phyloP scores from a whole-genome alignment of 1,284 basidiomycete genomes.

The Pyrrhoderma lamaoense region DNA sequence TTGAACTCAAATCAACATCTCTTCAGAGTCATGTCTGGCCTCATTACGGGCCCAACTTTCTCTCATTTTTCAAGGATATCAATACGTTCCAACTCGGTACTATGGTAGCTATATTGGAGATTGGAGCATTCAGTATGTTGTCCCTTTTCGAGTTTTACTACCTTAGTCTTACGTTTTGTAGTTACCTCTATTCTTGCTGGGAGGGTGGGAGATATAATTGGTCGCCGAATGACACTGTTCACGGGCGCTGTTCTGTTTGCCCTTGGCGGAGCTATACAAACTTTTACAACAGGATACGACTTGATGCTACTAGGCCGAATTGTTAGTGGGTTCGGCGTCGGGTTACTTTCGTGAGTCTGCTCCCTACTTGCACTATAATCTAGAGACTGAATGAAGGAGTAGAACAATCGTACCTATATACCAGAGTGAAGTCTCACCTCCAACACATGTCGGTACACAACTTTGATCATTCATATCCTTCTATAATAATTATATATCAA shows the following conservation, averaged over 20 bases:
- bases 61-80: slow-evolving; percentile 76
- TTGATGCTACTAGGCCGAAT: slow-evolving; percentile 87
- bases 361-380: neutral
- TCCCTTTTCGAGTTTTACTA: neutral
- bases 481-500: slow-evolving; percentile 8
- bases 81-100: slow-evolving; percentile 64
- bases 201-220: slow-evolving; percentile 79
- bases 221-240: slow-evolving; percentile 83
- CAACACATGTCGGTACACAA: slow-evolving; percentile 66
- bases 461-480: slow-evolving; percentile 12
- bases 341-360: slow-evolving; percentile 74
- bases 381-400: slow-evolving; percentile 12
- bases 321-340: slow-evolving; percentile 89
- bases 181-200: slow-evolving; percentile 90
- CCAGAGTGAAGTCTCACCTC: slow-evolving; percentile 94
- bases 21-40: slow-evolving; percentile 76
- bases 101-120: slow-evolving; percentile 89
- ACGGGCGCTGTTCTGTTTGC: slow-evolving; percentile 85
- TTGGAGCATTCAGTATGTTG: slow-evolving; percentile 82
- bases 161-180: slow-evolving; percentile 26
- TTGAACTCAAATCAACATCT: too few relatives aligned
- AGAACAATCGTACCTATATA: slow-evolving; percentile 98
- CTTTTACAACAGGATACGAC: slow-evolving; percentile 77
- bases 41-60: slow-evolving; percentile 95
- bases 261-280: slow-evolving; percentile 85